phyloP scores from a whole-genome alignment of 345 rosid genomes.

The Eucalyptus cladocalyx region DNA sequence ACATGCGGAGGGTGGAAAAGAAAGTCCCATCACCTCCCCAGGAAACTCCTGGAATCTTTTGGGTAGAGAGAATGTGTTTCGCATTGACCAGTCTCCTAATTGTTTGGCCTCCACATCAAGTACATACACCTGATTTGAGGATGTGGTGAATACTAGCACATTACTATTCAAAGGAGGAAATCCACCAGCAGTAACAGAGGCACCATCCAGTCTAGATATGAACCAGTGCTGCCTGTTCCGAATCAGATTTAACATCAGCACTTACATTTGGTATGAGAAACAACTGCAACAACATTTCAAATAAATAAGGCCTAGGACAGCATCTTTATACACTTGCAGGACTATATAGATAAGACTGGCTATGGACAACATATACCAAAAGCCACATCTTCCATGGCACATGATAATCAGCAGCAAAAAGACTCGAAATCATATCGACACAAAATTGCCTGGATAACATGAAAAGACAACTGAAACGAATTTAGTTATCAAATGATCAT shows the following conservation, averaged over 20 bases:
- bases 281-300: neutral
- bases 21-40: constrained; percentile 86
- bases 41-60: constrained; percentile 90
- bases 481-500: neutral
- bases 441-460: neutral
- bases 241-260: neutral
- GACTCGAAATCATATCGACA: neutral
- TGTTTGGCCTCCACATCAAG: constrained; percentile 89
- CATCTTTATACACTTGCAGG: neutral
- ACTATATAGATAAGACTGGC: neutral
- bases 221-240: constrained; percentile 91
- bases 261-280: neutral
- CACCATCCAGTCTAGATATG: constrained; percentile 81
- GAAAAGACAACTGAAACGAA: neutral
- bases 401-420: neutral
- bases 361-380: neutral
- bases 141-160: constrained; percentile 67
- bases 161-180: constrained; percentile 66
- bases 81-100: constrained; percentile 83
- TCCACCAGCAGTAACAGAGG: constrained; percentile 88
- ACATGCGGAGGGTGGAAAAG: constrained; percentile 51
- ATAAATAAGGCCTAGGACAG: neutral
- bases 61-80: constrained; percentile 47
- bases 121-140: constrained; percentile 73
- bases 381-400: neutral